Base-by-base conservation (phyloP, 2,329 filamentous ascomycete genomes). In the Coniella vitis region DNA sequence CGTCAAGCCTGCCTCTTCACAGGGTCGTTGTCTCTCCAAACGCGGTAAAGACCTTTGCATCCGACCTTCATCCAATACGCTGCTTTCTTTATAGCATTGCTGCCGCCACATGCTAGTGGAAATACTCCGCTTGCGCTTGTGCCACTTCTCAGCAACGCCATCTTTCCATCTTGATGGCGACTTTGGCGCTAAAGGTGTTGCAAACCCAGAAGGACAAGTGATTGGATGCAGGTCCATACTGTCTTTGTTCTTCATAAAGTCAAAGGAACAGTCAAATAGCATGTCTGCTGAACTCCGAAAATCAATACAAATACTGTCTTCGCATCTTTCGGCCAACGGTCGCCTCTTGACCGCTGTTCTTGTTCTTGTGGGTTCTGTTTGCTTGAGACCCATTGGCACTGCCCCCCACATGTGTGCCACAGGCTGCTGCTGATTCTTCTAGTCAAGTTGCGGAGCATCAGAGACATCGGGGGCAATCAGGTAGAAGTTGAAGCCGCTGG, bases 401-500 rank as follows among this genome's bases (percentile, higher is more conserved):
- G 21, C n/a, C 14, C 20, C 17, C 20, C 16, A 9, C 4, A 8
- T 32, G 40, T 32, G 25, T 38, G 16, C 35, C n/a, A 25, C 14
- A 14, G 29, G 8, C 16, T 38, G 19, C 16, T 38, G 19, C 20
- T 34, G 38, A 9, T 12, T 16, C 13, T 35, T 37, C 43, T 50
- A 48, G 8, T 31, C 32, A 25, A 45, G 9, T 19, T 45, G 46
- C 9, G 16, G 17, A 8, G n/a, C 19, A 17, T 35, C 45, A 12
- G 16, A 29, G 4, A 10, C 10, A 10, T 51, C 51, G 2, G 17
- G 44, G 1, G 39, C 44, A 7, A 51, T 9, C n/a, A 53, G 44
- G 21, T 51, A 53, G 51, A 45, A 9, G 8, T 17, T 1, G 17
- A 14, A 3, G 44, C 51, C n/a, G 13, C 22, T n/a, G 8, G 51